Base-by-base conservation (phyloP, 2,329 filamentous ascomycete species). In the Plenodomus lindquistii region DNA sequence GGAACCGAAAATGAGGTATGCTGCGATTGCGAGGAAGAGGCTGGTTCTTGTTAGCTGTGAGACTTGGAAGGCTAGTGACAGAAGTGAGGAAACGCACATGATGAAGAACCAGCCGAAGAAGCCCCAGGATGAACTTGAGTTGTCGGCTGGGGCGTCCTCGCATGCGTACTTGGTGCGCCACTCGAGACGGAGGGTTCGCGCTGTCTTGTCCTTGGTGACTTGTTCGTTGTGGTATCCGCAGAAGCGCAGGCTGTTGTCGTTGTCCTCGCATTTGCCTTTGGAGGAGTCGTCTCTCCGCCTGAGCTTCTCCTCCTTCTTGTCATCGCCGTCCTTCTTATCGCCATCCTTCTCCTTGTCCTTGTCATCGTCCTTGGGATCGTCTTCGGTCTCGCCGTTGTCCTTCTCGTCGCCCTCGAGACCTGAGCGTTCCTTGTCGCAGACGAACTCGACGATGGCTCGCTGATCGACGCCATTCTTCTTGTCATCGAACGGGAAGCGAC, bases 81-180 rank as follows among this genome's bases (percentile, higher is more conserved):
- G n/a, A 16, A 10, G 21, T 16, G 16, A 10, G 10, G 16, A 15
- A 34, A 48, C 89, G 80, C 76, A 96, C 91, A 97, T 85, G 60
- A 99, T 85, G 60, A 97, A 84, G 66, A 97, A 83, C 94, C 94
- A 99, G 16, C 93, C 97, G 67, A 97, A 97, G 79, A 97, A 94
- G 1, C 94, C 94, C 94, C 93, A 97, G 67, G 84, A 81, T 44
- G 79, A 77, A 48, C 77, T 76, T 48, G 75, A 70, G 36, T 75
- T 76, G 15, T 78, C 74, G 40, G 76, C 74, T 4, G 59, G 61
- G 42, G 67, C 65, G 42, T 73, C 70, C 60, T 62, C 72, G 71
- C 94, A 97, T 0, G 90, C 93, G 67, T 91, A 86, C 72, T 93
- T 91, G 13, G 93, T 97, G 67, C 82, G 78, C 93, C 93, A 99